Evolutionary conservation across 1,139 yeast species (phyloP).

Genomic region (Suhomyces kunorum): DNA sequence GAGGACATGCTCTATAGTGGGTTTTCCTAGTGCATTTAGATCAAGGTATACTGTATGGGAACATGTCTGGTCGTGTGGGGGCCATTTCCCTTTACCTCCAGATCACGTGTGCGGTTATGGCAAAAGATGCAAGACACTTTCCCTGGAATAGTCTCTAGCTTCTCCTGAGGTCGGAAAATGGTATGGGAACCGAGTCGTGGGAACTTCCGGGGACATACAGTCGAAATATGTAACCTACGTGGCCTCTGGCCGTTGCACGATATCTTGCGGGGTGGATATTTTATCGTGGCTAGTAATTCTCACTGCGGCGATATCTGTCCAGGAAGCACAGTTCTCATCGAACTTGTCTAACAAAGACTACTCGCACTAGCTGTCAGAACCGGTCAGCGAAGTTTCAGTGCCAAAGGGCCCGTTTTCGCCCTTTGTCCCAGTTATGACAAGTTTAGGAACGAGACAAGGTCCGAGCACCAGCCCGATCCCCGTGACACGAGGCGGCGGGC

Average conservation of each 20-base stretch:
- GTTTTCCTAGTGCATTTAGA: not conserved
- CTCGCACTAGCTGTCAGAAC: not conserved
- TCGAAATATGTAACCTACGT: too few species aligned
- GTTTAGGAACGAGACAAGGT: slow-evolving; percentile 10
- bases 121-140: too few species aligned
- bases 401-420: not conserved
- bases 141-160: too few species aligned
- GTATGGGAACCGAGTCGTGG: too few species aligned
- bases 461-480: slow-evolving; percentile 5
- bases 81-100: too few species aligned
- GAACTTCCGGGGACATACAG: too few species aligned
- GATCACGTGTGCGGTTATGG: too few species aligned
- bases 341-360: slow-evolving; percentile 1
- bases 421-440: not conserved
- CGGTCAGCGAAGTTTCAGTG: not conserved
- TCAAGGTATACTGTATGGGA: not conserved
- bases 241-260: too few species aligned
- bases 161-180: too few species aligned
- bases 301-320: not conserved
- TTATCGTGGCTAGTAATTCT: not conserved
- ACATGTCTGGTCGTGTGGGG: not conserved
- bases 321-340: not conserved
- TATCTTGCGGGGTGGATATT: not conserved
- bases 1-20: slow-evolving; percentile 1
- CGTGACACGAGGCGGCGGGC: slow-evolving; percentile 1